Conservation (phyloP, 345 rosid genomes). For the Anastatica hierochuntica region DNA sequence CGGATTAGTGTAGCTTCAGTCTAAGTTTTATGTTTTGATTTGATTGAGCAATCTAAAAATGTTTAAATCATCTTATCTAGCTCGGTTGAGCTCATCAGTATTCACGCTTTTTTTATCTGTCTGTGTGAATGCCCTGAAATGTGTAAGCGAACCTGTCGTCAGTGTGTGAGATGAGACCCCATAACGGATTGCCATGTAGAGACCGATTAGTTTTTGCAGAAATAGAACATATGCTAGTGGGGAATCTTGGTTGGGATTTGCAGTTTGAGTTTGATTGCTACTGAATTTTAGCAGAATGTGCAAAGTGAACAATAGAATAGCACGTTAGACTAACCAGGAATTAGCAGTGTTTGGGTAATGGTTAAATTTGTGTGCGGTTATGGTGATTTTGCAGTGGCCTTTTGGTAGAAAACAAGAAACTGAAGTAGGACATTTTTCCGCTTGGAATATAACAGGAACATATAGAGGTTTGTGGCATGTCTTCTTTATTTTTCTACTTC, state of each 20-base stretch:
- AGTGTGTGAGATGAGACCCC: background rate
- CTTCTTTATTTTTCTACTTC: background rate
- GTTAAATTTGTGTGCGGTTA: background rate
- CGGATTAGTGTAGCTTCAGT: background rate
- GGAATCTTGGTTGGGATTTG: background rate
- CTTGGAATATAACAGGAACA: constrained; percentile 97
- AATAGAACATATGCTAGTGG: background rate
- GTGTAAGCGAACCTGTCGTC: background rate
- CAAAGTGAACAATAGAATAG: no score
- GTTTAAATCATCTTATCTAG: background rate
- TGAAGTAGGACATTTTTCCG: constrained; percentile 57
- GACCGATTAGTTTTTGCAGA: background rate
- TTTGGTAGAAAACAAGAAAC: constrained; percentile 57
- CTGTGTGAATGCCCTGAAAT: background rate
- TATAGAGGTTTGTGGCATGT: constrained; percentile 66
- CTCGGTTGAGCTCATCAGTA: background rate
- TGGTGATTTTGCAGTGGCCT: constrained; percentile 54
- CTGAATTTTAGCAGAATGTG: background rate
- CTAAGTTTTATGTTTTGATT: background rate
- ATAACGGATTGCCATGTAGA: background rate
- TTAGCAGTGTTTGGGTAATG: constrained; percentile 1
- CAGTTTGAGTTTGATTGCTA: background rate
- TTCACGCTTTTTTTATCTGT: background rate
- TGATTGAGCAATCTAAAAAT: constrained; percentile 1
- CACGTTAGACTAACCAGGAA: background rate